phyloP scores from a whole-genome alignment of 208 protist species.

The Acanthamoeba castellanii region DNA sequence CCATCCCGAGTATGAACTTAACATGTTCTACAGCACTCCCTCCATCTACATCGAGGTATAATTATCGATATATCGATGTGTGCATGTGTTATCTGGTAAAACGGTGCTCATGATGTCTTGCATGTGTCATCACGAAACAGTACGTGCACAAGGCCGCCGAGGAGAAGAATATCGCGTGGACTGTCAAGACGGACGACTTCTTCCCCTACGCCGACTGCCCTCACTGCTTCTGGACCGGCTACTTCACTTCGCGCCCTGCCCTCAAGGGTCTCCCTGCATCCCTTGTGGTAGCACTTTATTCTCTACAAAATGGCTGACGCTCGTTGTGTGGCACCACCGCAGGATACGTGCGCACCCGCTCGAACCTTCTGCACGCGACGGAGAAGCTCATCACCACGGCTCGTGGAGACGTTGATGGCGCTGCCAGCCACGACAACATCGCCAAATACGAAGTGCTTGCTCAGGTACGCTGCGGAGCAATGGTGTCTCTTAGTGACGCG shows the following conservation, averaged over 20 bases:
- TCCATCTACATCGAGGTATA: conserved; percentile 78
- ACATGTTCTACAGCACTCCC: conserved; percentile 72
- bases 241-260: conserved; percentile 66
- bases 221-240: conserved; percentile 76
- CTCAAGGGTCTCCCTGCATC: conserved; percentile 9
- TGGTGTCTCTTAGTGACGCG: too few species aligned
- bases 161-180: conserved; percentile 37
- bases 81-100: not conserved
- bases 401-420: not conserved
- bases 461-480: not conserved
- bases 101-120: conserved; percentile 30
- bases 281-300: not conserved
- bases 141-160: conserved; percentile 45
- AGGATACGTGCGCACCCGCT: conserved; percentile 41
- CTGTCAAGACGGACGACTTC: conserved; percentile 82
- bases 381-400: conserved; percentile 41
- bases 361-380: conserved; percentile 54
- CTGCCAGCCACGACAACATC: not conserved
- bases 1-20: conserved; percentile 55
- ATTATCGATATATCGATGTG: not conserved
- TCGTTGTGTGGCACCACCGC: not conserved
- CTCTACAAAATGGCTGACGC: not conserved
- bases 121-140: not conserved
- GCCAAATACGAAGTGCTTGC: conserved; percentile 2
- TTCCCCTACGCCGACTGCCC: conserved; percentile 87